Base-by-base conservation (phyloP, 2,329 filamentous ascomycete species). In the Aspergillus brunneoviolaceus region DNA sequence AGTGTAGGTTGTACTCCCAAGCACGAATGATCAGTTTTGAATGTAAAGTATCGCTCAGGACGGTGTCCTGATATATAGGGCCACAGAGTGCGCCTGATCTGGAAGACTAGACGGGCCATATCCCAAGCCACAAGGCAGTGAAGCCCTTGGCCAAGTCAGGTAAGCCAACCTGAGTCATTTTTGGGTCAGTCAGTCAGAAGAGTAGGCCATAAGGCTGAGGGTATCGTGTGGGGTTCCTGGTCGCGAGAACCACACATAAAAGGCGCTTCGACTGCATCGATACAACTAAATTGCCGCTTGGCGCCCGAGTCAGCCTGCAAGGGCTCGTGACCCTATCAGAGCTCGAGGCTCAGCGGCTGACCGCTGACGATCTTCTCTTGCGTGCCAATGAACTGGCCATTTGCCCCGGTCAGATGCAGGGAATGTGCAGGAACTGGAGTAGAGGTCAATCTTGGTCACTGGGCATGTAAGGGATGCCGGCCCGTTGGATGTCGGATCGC, bases 281-380 rank as follows among this genome's bases (percentile, higher is more conserved):
- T 29, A 29, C 27, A 29, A 29, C 3, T 49, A 29, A 48, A 55
- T 57, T 56, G 49, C 51, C 53, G 50, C 61, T 55, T 65, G 60
- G 62, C 61, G 58, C 61, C 55, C 58, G 50, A 16, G 47, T 65
- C 63, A 65, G 63, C 61, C 58, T 63, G 42, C 59, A 27, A 54
- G 57, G 51, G 55, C 63, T 60, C 61, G 62, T 65, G 62, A 64
- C 60, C 60, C 63, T 65, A 61, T 62, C 48, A 60, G 47, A 61
- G 49, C 60, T 57, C 61, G 49, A 60, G 52, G 59, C 49, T 42
- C 45, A 51, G 29, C 49, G 35, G 33, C 39, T 52, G 27, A 52
- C 61, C 52, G 52, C 53, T 56, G 49, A 54, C 53, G 27, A 45
- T 27, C 53, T 47, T 31, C 35, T 27, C 52, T 19, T 11, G 29